Conservation (phyloP, 2,329 filamentous ascomycete species). For the Knufia fluminis region DNA sequence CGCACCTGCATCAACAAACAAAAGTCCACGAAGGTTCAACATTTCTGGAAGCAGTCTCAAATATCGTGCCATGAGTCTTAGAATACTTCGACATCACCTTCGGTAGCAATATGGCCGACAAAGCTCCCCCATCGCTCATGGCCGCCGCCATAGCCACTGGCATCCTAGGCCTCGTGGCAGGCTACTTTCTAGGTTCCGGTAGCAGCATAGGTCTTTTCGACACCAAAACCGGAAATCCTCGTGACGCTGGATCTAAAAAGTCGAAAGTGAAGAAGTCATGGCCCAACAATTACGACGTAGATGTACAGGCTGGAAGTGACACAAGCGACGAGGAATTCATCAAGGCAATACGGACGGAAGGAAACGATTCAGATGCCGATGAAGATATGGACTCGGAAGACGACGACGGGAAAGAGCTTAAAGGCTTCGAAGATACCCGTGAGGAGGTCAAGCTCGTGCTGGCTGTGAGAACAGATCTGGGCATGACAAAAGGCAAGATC, state of each 20-base stretch:
- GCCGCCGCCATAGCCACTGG: conserved; percentile 21
- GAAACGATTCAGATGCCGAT: conserved; percentile 41
- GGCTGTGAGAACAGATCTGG: conserved; percentile 84
- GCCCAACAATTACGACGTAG: conserved; percentile 47
- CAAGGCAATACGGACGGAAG: conserved; percentile 14
- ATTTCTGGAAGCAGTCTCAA: too few species aligned
- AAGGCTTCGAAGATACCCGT: conserved; percentile 41
- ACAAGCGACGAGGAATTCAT: conserved; percentile 24
- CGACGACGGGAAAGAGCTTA: conserved; percentile 43
- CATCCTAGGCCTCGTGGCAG: conserved; percentile 57
- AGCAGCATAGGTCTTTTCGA: conserved; percentile 62
- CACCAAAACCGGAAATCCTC: conserved; percentile 20
- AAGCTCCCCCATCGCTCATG: conserved; percentile 18
- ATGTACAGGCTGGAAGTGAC: conserved; percentile 29
- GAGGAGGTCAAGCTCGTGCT: conserved; percentile 94
- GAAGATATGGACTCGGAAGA: conserved; percentile 61
- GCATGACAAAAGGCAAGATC: conserved; percentile 99
- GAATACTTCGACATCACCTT: too few species aligned
- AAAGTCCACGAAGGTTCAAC: too few species aligned
- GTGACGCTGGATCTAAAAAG: background rate
- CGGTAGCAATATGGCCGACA: conserved; percentile 17
- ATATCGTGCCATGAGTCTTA: too few species aligned
- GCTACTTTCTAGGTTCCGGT: conserved; percentile 62
- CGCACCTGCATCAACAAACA: too few species aligned
- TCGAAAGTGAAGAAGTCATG: conserved; percentile 34